Evolutionary conservation across 1,284 basidiomycete species (phyloP), one percentile per base, ranked within the genome.

Genomic region (Somion occarium): DNA sequence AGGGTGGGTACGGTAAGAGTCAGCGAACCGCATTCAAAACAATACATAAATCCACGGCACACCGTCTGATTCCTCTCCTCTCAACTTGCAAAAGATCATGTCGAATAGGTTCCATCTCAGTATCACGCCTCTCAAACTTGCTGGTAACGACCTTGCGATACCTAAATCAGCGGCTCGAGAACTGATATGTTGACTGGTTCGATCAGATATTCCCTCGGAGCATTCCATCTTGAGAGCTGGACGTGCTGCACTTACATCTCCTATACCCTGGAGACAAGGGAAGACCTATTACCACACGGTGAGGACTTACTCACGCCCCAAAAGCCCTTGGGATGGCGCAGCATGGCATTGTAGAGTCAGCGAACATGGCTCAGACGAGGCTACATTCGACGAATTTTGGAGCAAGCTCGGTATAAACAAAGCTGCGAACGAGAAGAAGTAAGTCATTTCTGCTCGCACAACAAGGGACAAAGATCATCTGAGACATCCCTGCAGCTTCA

Each of bases 311-410:
- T 73, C 66, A 27, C 74, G 71, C 11, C 61, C 74, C 23, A 86
- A 83, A 60, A 71, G 69, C 5, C 63, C 74, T 5, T 71, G 64
- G 12, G 82, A 84, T 52, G 78, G 74, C 30, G 79, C 82, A 41
- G 65, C 73, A 2, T 90, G 86, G 86, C 76, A 85, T 58, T 77
- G 76, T 62, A 76, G 87, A 23, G 65, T 81, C 50, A 88, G 85
- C 63, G 76, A 78, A 58, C 87, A 89, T 64, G 64, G 73, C n/a
- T 58, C 73, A 11, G 71, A 79, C 20, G 83, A 88, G 47, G 80
- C 74, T 9, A 80, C 81, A 2, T 89, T 90, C 62, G 83, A 86
- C 53, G 78, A 82, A 56, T 70, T 90, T 57, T 89, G 88, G 87
- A 72, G 70, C 43, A 81, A 79, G 56, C 66, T 89, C 7, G 83